These are phyloP conservation scores for Fusarium pilosicola DNA, from an alignment of 2,329 filamentous ascomycete genomes.

Conservation along the genomic window DNA sequence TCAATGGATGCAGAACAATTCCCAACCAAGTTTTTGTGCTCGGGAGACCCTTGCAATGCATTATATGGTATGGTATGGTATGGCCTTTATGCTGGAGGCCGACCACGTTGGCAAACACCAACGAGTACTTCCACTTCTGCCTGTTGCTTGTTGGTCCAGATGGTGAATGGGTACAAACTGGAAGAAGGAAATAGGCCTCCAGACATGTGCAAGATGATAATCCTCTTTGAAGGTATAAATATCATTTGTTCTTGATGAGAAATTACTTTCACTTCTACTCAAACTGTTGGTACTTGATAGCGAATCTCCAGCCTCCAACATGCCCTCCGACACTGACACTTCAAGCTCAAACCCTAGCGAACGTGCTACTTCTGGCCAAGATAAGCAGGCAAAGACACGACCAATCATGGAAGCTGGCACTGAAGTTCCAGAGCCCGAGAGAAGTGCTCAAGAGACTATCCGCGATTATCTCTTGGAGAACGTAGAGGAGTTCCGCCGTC, in stretches of 20 bases:
- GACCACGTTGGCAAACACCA: background rate
- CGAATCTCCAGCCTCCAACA: background rate
- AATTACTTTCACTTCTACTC: background rate
- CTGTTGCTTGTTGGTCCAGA: background rate
- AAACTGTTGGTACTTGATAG: background rate
- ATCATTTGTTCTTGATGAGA: fast-evolving
- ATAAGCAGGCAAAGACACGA: fast-evolving
- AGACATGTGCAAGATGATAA: background rate
- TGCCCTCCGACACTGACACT: background rate
- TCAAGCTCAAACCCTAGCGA: background rate
- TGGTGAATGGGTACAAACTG: background rate
- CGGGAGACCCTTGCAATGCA: background rate
- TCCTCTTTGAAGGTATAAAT: background rate
- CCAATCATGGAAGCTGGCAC: background rate
- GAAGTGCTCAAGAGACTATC: background rate
- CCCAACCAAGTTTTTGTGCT: too few relatives aligned
- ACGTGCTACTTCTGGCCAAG: background rate
- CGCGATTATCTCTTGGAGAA: conserved; percentile 1
- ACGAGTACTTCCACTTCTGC: background rate
- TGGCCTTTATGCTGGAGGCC: background rate
- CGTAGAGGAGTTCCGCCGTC: background rate
- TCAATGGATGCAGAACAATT: background rate
- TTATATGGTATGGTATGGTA: background rate
- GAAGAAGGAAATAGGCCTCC: background rate
- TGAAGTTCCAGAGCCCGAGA: background rate